These are phyloP conservation scores for Geotrichum ghanense DNA, from an alignment of 805 yeast species.

Conservation along the genomic window DNA sequence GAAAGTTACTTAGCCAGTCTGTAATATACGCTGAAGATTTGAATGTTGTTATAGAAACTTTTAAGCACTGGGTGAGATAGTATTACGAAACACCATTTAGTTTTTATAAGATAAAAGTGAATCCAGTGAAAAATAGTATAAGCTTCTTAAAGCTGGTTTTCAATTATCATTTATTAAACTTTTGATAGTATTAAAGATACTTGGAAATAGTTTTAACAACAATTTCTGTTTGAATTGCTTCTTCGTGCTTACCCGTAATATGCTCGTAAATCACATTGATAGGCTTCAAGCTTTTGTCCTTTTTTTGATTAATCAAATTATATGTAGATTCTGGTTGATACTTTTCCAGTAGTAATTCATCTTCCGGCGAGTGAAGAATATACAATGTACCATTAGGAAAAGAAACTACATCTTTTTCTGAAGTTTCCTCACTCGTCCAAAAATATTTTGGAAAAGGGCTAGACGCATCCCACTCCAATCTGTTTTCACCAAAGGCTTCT, in stretches of 20 bases:
- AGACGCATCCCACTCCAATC: conserved; percentile 17
- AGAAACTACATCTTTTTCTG: conserved; percentile 5
- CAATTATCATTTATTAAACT: no score
- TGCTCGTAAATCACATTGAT: conserved; percentile 19
- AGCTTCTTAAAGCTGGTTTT: no score
- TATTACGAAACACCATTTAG: no score
- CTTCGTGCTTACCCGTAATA: conserved; percentile 52
- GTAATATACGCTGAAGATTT: no score
- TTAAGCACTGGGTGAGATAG: no score
- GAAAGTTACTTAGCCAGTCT: no score
- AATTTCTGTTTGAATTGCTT: conserved; percentile 38
- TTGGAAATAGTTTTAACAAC: conserved; percentile 24
- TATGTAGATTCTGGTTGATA: conserved; percentile 19
- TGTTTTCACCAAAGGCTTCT: conserved; percentile 40
- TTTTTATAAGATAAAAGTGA: no score
- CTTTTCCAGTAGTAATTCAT: conserved; percentile 53
- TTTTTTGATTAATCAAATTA: conserved; percentile 4
- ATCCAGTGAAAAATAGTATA: no score
- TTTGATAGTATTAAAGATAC: background rate
- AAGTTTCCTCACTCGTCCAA: background rate
- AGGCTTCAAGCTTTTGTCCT: conserved; percentile 7
- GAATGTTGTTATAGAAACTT: no score
- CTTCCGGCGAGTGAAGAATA: conserved; percentile 50
- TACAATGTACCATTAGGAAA: conserved; percentile 17
- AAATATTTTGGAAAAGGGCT: conserved; percentile 11